Percentiles rank a stretch among this genome's conserved stretches.
Conservation (phyloP, 2,329 filamentous ascomycete species). For the Colletotrichum orchidophilum region DNA sequence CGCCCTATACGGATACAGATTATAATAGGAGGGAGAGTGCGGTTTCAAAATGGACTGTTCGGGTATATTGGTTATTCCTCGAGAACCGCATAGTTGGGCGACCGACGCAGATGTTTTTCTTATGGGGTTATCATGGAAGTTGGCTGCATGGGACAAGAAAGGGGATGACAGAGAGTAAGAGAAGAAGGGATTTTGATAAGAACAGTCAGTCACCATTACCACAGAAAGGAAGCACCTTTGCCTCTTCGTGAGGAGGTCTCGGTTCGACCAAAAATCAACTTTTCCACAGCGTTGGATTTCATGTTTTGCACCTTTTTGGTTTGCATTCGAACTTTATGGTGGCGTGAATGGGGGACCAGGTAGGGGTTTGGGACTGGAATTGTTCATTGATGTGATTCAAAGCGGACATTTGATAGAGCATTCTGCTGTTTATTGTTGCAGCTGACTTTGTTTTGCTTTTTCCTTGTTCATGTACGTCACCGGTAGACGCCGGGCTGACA, state of each 20-base stretch:
- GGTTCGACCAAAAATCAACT: slow-evolving; percentile 10
- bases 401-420: neutral
- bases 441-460: neutral
- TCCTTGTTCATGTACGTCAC: neutral
- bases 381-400: neutral
- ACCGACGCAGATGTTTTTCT: slow-evolving; percentile 26
- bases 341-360: neutral
- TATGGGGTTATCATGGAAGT: neutral
- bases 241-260: neutral
- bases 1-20: slow-evolving; percentile 20
- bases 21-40: slow-evolving; percentile 19
- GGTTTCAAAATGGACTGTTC: slow-evolving; percentile 13
- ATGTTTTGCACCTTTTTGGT: neutral
- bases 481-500: neutral
- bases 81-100: slow-evolving; percentile 35
- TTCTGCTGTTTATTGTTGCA: neutral
- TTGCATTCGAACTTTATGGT: neutral
- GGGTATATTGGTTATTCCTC: slow-evolving; percentile 1
- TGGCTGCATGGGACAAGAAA: slow-evolving; percentile 1
- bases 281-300: slow-evolving; percentile 1
- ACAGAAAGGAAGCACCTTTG: neutral
- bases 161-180: neutral
- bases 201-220: slow-evolving; percentile 8
- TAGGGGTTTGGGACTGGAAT: neutral
- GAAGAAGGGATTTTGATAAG: neutral